Evolutionary conservation across 129 eudicot genomes (phyloP).

Genomic region (Helichrysum umbraculigerum): DNA sequence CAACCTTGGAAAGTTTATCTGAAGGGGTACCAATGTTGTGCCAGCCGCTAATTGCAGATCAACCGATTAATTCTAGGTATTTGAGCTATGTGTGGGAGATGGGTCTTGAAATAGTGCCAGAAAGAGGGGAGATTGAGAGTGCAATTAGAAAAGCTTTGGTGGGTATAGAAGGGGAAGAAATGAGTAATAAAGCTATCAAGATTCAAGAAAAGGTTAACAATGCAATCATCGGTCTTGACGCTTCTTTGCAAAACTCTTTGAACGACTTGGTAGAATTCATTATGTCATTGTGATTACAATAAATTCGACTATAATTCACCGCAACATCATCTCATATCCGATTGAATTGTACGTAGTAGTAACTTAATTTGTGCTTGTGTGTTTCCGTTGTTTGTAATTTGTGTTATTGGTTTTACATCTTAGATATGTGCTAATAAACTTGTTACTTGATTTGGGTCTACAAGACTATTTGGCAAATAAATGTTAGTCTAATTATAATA

Average conservation of each 20-base stretch:
- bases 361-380: too few relatives aligned
- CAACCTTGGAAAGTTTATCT: too few relatives aligned
- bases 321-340: too few relatives aligned
- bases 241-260: slow-evolving; percentile 35
- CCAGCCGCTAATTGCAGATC: slow-evolving; percentile 19
- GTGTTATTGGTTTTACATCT: too few relatives aligned
- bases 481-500: too few relatives aligned
- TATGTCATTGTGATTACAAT: slow-evolving; percentile 9
- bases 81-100: slow-evolving; percentile 37
- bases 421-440: too few relatives aligned
- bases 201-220: slow-evolving; percentile 27
- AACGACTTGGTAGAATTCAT: slow-evolving; percentile 29
- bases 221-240: slow-evolving; percentile 20
- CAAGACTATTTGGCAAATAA: too few relatives aligned
- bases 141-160: slow-evolving; percentile 32
- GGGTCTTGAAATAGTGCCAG: slow-evolving; percentile 32
- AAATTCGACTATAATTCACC: too few relatives aligned
- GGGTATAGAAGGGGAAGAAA: slow-evolving; percentile 37
- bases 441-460: too few relatives aligned
- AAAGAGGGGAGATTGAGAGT: slow-evolving; percentile 24
- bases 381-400: too few relatives aligned
- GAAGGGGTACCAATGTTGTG: too few relatives aligned
- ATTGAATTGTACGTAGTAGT: too few relatives aligned
- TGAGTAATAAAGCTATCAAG: slow-evolving; percentile 28
- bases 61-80: slow-evolving; percentile 40